Base-by-base conservation (phyloP, 2,329 filamentous ascomycete genomes). In the Didymella exigua region DNA sequence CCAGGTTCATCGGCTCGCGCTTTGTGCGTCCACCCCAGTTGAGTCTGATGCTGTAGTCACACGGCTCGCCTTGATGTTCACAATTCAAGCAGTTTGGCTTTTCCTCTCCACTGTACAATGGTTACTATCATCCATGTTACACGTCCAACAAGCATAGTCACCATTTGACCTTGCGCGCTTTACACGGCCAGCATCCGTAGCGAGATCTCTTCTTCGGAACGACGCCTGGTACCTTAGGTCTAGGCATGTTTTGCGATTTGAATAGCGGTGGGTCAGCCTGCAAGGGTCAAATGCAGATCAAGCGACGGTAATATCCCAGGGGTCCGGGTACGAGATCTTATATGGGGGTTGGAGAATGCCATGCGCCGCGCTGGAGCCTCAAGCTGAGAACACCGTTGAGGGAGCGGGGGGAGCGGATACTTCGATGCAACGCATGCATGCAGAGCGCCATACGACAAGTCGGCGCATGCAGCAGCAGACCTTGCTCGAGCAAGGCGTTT, bases 81-180 rank as follows among this genome's bases (percentile, higher is more conserved):
- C 90, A 93, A 68, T 91, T 92, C 43, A 82, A 68, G 74, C 90
- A 93, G 58, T 75, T 77, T 13, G 90, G 90, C 62, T 88, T 88
- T 69, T 89, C 87, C 73, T 93, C 90, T 59, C 88, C 89, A 75
- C 82, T 84, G 41, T 34, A 30, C 21, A 21, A 59, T 7, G 21
- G 64, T 73, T 61, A 70, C 56, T 27, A 48, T 46, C 18, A 36
- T 27, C 42, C 23, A 8, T 24, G 34, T 21, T 14, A 36, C 41
- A 33, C 19, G 24, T 33, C 24, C 18, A 40, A 21, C 23, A 30
- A 27, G 19, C 31, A 45, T 50, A 48, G 66, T 69, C 78, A 83
- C 81, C 90, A 93, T 79, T 93, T 93, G 60, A 90, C 84, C 74
- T 90, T 93, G 57, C 89, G 84, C 60, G 84, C 83, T 77, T 93